phyloP scores from a whole-genome alignment of 331 rosid genomes.

The Rosa hybrid region DNA sequence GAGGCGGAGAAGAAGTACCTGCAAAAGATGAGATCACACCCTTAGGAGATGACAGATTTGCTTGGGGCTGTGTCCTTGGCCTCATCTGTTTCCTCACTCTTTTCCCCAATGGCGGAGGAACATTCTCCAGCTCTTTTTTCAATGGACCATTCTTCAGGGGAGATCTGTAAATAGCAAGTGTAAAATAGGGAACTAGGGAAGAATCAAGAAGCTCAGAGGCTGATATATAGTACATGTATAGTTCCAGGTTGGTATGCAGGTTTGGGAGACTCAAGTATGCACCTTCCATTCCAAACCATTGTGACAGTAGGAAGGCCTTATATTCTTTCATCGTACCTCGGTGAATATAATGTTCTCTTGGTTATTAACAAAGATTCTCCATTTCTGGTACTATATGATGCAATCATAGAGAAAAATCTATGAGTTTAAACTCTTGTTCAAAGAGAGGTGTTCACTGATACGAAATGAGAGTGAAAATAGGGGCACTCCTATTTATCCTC shows the following conservation, averaged over 20 bases:
- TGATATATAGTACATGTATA: not conserved
- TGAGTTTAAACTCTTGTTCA: not conserved
- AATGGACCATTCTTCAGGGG: constrained; percentile 74
- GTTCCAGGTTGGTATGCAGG: not conserved
- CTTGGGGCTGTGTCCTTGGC: constrained; percentile 85
- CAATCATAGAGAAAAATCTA: not conserved
- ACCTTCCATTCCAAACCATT: not conserved
- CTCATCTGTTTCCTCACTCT: constrained; percentile 84
- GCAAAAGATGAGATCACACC: constrained; percentile 84
- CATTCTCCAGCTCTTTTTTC: constrained; percentile 70
- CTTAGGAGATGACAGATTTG: constrained; percentile 67
- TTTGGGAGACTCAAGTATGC: not conserved
- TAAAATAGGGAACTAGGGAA: not conserved
- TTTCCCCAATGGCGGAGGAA: constrained; percentile 89
- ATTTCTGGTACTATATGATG: not conserved
- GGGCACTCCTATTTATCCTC: too few species aligned
- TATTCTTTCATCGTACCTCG: not conserved
- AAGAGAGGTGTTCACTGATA: not conserved
- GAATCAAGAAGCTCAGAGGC: not conserved
- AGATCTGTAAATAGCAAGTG: constrained; percentile 33
- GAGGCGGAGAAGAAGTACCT: constrained; percentile 95
- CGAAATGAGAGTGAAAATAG: not conserved
- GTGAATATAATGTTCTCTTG: too few species aligned
- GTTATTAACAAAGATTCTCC: not conserved
- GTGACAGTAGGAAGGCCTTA: not conserved